Evolutionary conservation across 202 grass and related monocot genomes (phyloP).

Genomic region (Carex arenaria): DNA sequence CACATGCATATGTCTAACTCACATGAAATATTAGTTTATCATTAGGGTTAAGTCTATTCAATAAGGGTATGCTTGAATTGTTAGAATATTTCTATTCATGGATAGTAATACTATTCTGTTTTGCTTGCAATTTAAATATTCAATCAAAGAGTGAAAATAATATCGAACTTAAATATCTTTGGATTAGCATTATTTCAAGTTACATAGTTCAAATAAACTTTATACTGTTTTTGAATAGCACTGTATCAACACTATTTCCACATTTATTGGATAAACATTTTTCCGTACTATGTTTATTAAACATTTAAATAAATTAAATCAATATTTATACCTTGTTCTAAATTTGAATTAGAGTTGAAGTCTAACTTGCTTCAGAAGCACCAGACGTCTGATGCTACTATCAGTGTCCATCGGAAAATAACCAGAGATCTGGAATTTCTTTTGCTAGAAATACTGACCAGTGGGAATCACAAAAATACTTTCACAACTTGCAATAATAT

Average conservation of each 20-base stretch:
- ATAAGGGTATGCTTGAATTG: constrained; percentile 4
- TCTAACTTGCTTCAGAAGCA: too few species aligned
- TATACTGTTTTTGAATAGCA: neutral
- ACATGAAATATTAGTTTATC: constrained; percentile 8
- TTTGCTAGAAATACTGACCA: too few species aligned
- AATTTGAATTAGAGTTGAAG: too few species aligned
- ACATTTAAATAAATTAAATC: too few species aligned
- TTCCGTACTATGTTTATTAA: neutral
- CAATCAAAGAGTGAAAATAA: neutral
- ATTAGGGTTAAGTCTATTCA: constrained; percentile 10
- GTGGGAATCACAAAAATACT: too few species aligned
- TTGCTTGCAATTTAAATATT: neutral
- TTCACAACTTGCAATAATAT: too few species aligned
- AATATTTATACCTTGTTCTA: too few species aligned
- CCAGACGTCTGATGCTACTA: too few species aligned
- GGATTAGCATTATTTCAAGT: neutral
- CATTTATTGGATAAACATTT: neutral
- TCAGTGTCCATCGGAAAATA: too few species aligned
- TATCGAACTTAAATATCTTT: too few species aligned
- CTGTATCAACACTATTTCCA: neutral
- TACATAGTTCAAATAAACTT: neutral
- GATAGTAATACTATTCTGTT: neutral
- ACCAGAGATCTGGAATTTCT: too few species aligned
- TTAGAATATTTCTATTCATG: neutral
- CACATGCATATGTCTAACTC: constrained; percentile 15